phyloP scores from a whole-genome alignment of 176 grass and related monocot genomes.

The Oryza punctata region DNA sequence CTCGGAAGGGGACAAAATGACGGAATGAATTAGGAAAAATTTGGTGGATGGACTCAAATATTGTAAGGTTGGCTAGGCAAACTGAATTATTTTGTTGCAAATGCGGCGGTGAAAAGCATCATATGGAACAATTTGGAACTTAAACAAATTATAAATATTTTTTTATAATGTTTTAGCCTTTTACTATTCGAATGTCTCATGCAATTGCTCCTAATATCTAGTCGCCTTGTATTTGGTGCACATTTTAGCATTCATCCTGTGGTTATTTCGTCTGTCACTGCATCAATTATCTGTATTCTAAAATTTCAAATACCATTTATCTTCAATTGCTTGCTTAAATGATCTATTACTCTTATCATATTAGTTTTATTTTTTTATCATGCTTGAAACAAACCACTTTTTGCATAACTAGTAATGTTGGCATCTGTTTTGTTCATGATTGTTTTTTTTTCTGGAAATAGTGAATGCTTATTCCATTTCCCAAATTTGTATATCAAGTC shows the following conservation, averaged over 20 bases:
- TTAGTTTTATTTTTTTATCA: not conserved
- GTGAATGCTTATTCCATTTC: not conserved
- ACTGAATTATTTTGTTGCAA: not conserved
- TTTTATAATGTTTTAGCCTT: not conserved
- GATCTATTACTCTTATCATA: not conserved
- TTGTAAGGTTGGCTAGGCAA: not conserved
- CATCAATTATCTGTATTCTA: not conserved
- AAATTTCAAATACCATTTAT: not conserved
- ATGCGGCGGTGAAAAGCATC: not conserved
- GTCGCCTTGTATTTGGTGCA: slow-evolving; percentile 1
- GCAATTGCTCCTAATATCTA: not conserved
- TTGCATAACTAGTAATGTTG: not conserved
- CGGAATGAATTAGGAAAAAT: not conserved
- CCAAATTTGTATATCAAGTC: not conserved
- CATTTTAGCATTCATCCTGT: slow-evolving; percentile 15
- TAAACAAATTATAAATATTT: not conserved
- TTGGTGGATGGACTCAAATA: not conserved
- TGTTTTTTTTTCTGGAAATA: not conserved
- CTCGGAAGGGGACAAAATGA: not conserved
- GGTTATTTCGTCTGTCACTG: not conserved
- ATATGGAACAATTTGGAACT: not conserved
- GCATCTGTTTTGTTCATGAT: not conserved
- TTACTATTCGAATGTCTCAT: not conserved
- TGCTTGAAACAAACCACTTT: not conserved
- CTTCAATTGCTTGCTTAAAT: not conserved